Conservation (phyloP, 2,329 filamentous ascomycete species). For the Plenodomus lindquistii region DNA sequence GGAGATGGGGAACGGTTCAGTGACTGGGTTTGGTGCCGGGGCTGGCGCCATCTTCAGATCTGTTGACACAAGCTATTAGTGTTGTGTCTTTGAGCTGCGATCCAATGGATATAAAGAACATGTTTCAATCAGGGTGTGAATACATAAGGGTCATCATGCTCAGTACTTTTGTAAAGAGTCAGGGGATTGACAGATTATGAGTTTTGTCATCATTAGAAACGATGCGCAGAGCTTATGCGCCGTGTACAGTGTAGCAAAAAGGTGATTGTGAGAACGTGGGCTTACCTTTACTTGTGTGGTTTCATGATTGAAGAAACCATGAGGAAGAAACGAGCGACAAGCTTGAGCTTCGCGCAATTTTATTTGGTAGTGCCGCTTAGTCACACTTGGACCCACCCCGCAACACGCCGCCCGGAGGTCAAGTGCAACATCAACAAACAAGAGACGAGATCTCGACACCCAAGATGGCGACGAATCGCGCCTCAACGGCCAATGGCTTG, state of each 20-base stretch:
- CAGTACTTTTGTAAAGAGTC: conserved; percentile 55
- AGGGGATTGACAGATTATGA: conserved; percentile 84
- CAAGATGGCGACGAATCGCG: conserved; percentile 29
- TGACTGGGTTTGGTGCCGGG: conserved; percentile 34
- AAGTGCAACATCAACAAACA: conserved; percentile 10
- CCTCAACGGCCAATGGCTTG: conserved; percentile 23
- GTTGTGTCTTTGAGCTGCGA: conserved; percentile 6
- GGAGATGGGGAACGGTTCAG: conserved; percentile 75
- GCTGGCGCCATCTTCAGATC: conserved; percentile 36
- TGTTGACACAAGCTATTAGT: conserved; percentile 25
- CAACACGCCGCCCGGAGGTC: neutral
- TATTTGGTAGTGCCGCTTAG: conserved; percentile 24
- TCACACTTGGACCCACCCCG: conserved; percentile 6
- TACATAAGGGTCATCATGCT: conserved; percentile 55
- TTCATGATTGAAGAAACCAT: conserved; percentile 34
- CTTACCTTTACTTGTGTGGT: conserved; percentile 44
- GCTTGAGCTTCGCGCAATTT: conserved; percentile 18
- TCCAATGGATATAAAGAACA: conserved; percentile 11
- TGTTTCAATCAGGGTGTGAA: conserved; percentile 45
- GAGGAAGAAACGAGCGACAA: conserved; percentile 14
- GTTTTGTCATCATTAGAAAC: conserved; percentile 64
- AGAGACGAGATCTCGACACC: conserved; percentile 1
- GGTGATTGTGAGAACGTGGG: conserved; percentile 1
- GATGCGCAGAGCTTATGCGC: neutral
- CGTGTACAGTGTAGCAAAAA: neutral